Evolutionary conservation across 768 basidiomycete genomes (phyloP).

Genomic region (Fistulinella prunicolor): DNA sequence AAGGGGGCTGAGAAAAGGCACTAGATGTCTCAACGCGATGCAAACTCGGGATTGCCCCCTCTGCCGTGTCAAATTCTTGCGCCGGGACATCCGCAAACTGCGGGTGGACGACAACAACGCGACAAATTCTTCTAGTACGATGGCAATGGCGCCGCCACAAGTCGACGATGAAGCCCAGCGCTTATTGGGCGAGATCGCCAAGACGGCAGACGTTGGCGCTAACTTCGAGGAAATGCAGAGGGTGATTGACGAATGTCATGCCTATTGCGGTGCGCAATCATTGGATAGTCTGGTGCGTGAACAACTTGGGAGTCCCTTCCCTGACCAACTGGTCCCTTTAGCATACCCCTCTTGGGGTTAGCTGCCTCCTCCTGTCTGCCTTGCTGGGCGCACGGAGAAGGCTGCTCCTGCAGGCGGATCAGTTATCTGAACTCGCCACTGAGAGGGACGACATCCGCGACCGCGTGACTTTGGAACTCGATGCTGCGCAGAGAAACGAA

Average conservation of each 20-base stretch:
- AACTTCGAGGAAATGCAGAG: slow-evolving; percentile 10
- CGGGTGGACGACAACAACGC: neutral
- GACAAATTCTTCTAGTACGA: neutral
- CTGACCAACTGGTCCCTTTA: neutral
- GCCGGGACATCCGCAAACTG: slow-evolving; percentile 1
- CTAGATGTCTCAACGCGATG: slow-evolving; percentile 10
- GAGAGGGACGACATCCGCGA: neutral
- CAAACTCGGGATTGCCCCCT: slow-evolving; percentile 11
- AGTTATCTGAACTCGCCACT: neutral
- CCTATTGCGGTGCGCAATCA: neutral
- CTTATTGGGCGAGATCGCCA: neutral
- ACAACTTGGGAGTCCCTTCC: neutral
- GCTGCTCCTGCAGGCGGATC: neutral
- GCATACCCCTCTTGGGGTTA: neutral
- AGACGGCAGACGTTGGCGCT: neutral
- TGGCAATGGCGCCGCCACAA: neutral
- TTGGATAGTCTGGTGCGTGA: neutral
- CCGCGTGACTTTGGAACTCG: neutral
- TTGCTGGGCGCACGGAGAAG: slow-evolving; percentile 2
- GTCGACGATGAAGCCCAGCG: neutral
- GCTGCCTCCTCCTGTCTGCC: neutral
- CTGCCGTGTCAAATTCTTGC: slow-evolving; percentile 5
- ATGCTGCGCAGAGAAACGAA: neutral
- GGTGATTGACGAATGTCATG: neutral
- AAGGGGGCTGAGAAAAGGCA: neutral